Evolutionary conservation across 2,329 filamentous ascomycete genomes (phyloP), one percentile per base, ranked within the genome.

Genomic region (Cladorrhinum sp.): DNA sequence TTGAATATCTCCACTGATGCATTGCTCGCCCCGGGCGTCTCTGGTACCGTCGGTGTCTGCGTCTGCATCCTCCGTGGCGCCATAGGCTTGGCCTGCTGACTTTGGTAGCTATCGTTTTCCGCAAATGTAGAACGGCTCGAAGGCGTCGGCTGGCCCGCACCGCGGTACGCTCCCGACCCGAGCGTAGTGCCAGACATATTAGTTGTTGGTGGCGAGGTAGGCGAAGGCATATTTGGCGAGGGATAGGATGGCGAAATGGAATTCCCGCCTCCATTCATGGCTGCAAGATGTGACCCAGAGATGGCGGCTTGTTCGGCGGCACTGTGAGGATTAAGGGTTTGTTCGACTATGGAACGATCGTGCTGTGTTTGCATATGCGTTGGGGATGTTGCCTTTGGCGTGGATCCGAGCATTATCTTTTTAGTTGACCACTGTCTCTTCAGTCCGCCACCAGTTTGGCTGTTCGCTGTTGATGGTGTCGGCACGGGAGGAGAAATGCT

Each of bases 1-100:
- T 99, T 99, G 86, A 98, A 98, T 62, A 99, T 97, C 75, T 99
- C 95, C 62, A 97, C 93, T 1, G 85, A 85, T 12, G 82, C 78
- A 62, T 82, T 82, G 69, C 78, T 80, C 5, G 78, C 75, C 61
- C 78, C 81, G 0, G 85, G 83, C 1, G 85, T 86, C 64, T 88
- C 85, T 18, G 41, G 41, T 45, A 45, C 41, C 41, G 41, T 22
- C 20, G 84, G 83, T 1, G 82, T 83, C 0, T 85, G 85, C 1
- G 85, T 87, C 71, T 85, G 84, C 65, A 82, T 80, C 51, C 85
- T 78, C 59, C 84, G 80, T n/a, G 82, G 82, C 3, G 78, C 78
- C 2, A 74, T 68, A 3, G 71, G 73, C 61, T 76, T 75, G 70
- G 73, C 62, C 76, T 75, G 18, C 75, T 77, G n/a, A 25, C 64